Conservation (phyloP, 495 filamentous ascomycete species). For the Penicillium cataractarum region DNA sequence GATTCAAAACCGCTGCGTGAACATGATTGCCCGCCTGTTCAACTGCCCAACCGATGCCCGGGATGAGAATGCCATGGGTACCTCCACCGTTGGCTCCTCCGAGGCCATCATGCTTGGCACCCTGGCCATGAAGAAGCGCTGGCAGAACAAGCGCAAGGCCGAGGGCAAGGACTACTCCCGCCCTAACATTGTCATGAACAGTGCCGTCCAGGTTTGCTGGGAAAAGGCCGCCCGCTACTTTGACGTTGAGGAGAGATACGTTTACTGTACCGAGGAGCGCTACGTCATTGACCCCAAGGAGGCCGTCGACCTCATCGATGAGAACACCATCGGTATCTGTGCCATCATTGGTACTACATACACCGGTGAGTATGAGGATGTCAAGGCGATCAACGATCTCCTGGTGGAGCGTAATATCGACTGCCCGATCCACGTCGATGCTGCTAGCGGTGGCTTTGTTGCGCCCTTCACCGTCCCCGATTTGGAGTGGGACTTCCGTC, state of each 20-base stretch:
- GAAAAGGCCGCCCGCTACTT: conserved; percentile 96
- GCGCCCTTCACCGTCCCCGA: conserved; percentile 83
- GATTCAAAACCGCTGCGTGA: conserved; percentile 90
- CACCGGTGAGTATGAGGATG: conserved; percentile 94
- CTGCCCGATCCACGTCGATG: conserved; percentile 87
- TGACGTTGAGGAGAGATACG: conserved; percentile 86
- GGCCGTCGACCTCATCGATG: conserved; percentile 82
- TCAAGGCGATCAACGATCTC: conserved; percentile 85
- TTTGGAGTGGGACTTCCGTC: conserved; percentile 84
- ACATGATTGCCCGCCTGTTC: conserved; percentile 91
- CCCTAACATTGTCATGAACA: conserved; percentile 91
- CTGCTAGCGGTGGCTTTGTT: conserved; percentile 88
- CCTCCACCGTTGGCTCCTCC: conserved; percentile 81
- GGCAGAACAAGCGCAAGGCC: conserved; percentile 81
- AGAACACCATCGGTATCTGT: conserved; percentile 96
- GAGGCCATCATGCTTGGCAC: conserved; percentile 91
- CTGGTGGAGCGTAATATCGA: conserved; percentile 71
- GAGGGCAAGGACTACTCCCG: conserved; percentile 72
- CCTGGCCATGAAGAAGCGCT: conserved; percentile 93
- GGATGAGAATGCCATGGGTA: conserved; percentile 69
- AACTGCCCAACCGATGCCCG: conserved; percentile 62
- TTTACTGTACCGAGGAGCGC: conserved; percentile 78
- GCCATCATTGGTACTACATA: conserved; percentile 87
- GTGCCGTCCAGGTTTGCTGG: conserved; percentile 94
- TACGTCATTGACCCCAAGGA: conserved; percentile 86